Evolutionary conservation across 352 stramenopile species (phyloP).

Genomic region (Phytopythium vexans): DNA sequence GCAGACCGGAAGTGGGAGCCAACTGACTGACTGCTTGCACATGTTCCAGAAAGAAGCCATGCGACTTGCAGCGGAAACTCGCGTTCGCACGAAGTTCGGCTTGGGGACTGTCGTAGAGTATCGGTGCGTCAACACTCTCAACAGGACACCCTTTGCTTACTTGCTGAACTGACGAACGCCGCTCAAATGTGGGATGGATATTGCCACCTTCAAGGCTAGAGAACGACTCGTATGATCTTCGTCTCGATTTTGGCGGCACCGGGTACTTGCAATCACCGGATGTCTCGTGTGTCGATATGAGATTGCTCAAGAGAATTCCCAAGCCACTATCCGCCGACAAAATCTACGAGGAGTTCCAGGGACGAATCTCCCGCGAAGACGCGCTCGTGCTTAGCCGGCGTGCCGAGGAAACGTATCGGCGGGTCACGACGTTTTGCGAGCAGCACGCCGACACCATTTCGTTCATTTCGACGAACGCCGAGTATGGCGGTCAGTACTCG

Average conservation of each 20-base stretch:
- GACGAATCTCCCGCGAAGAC: conserved; percentile 58
- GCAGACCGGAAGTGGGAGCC: background rate
- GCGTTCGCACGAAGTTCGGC: conserved; percentile 22
- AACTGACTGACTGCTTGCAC: conserved; percentile 1
- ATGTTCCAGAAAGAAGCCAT: conserved; percentile 20
- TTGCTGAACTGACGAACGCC: too few relatives aligned
- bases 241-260: conserved; percentile 26
- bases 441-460: conserved; percentile 69
- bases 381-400: conserved; percentile 46
- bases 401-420: conserved; percentile 46
- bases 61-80: conserved; percentile 21
- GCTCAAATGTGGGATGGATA: too few relatives aligned
- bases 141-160: too few relatives aligned
- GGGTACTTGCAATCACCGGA: conserved; percentile 38
- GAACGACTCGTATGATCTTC: conserved; percentile 36
- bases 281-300: conserved; percentile 62
- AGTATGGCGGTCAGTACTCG: conserved; percentile 69
- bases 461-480: conserved; percentile 68
- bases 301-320: conserved; percentile 59
- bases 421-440: conserved; percentile 65
- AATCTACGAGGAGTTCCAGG: conserved; percentile 68
- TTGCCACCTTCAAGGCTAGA: background rate
- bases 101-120: conserved; percentile 21
- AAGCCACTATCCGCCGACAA: conserved; percentile 61
- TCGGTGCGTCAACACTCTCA: background rate